A percentile compares a stretch with the other conserved stretches of the same genome.
phyloP scores from a whole-genome alignment of 2,329 filamentous ascomycete species.

The Ascochyta koolunga region DNA sequence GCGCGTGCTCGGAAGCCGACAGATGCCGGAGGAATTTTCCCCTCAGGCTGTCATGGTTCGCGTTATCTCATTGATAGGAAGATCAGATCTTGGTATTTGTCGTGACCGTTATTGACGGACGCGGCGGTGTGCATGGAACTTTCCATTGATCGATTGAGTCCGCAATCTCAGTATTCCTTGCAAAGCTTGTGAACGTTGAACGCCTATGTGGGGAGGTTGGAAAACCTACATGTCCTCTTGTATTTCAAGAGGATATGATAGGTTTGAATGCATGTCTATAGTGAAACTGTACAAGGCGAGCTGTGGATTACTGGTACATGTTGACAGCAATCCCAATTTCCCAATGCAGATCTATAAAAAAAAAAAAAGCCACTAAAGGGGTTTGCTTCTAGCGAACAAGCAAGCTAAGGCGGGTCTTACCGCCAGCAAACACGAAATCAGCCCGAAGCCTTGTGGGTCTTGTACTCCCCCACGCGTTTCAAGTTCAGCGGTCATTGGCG shows the following conservation, averaged over 20 bases:
- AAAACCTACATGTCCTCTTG: background rate
- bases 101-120: background rate
- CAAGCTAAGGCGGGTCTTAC: conserved; percentile 8
- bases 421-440: too few species aligned
- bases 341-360: conserved; percentile 3
- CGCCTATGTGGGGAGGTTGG: background rate
- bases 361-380: conserved; percentile 2
- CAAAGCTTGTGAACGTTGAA: background rate
- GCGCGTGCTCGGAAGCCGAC: background rate
- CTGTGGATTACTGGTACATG: background rate
- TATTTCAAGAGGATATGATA: background rate
- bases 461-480: conserved; percentile 8
- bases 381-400: conserved; percentile 7
- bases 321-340: conserved; percentile 5
- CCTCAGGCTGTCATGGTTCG: background rate
- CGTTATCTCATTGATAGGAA: conserved; percentile 6
- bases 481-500: background rate
- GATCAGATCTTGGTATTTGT: conserved; percentile 1
- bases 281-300: conserved; percentile 6
- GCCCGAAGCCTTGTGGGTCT: too few species aligned
- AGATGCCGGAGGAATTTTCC: background rate
- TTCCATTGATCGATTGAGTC: background rate
- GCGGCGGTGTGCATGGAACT: background rate
- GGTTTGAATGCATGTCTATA: background rate
- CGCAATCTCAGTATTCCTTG: background rate